A percentile compares a stretch with the other conserved stretches of the same genome.
Conservation (phyloP, 768 basidiomycete species). For the Serendipita sp. region DNA sequence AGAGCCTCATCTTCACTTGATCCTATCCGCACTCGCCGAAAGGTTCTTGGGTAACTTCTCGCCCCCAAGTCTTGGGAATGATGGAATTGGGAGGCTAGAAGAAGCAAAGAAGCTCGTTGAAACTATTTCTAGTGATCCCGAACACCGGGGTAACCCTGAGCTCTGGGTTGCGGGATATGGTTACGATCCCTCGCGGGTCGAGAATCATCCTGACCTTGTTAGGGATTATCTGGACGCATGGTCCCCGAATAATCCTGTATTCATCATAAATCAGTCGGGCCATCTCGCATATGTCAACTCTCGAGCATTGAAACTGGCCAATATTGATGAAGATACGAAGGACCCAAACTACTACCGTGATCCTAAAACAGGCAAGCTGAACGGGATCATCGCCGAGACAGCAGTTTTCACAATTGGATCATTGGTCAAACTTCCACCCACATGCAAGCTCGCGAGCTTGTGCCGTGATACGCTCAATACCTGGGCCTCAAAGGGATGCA, state of each 20-base stretch:
- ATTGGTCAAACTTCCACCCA: no score
- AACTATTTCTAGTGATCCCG: not conserved
- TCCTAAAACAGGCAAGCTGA: no score
- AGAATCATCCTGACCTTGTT: not conserved
- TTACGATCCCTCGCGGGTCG: slow-evolving; percentile 6
- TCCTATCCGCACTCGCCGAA: slow-evolving; percentile 6
- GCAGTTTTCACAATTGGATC: no score
- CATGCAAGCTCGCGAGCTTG: no score
- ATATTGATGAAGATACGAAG: no score
- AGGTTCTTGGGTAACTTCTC: not conserved
- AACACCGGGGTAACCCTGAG: not conserved
- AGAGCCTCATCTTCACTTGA: slow-evolving; percentile 7
- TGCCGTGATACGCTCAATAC: no score
- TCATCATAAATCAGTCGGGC: slow-evolving; percentile 6
- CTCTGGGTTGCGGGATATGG: slow-evolving; percentile 5
- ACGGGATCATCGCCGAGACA: no score
- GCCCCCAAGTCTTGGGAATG: not conserved
- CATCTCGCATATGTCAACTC: slow-evolving; percentile 8
- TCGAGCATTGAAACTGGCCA: not conserved
- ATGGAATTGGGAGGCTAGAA: no score
- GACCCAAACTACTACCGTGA: no score
- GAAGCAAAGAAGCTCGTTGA: no score
- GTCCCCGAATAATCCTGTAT: not conserved
- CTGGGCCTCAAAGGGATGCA: no score
- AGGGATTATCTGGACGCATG: not conserved